phyloP scores from a whole-genome alignment of 2,329 filamentous ascomycete species.

The Trichoderma lentiforme region DNA sequence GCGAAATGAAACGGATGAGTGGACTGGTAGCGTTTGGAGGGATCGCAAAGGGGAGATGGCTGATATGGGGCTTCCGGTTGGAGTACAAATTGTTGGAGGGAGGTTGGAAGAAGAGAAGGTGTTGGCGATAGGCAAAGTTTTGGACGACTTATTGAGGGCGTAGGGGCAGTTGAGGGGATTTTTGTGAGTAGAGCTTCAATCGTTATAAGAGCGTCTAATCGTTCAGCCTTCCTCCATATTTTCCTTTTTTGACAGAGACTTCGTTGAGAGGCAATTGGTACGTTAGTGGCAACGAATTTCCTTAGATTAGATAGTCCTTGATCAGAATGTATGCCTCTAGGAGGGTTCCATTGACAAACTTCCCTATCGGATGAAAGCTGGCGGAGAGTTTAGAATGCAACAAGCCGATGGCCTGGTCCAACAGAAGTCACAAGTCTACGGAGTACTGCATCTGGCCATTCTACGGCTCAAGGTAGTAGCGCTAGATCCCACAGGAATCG shows the following conservation, averaged over 20 bases:
- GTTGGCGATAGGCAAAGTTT: constrained; percentile 25
- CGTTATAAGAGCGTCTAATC: background rate
- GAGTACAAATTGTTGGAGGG: constrained; percentile 51
- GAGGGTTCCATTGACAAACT: background rate
- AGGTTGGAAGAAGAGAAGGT: constrained; percentile 55
- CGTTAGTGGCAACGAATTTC: background rate
- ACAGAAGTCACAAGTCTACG: background rate
- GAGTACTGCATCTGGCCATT: background rate
- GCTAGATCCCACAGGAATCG: background rate
- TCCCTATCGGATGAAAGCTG: background rate
- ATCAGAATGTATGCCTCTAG: background rate
- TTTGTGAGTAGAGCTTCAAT: background rate
- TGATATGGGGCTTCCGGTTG: constrained; percentile 38
- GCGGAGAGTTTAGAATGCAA: background rate
- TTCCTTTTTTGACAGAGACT: background rate
- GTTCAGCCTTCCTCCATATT: background rate
- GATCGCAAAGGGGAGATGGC: constrained; percentile 35
- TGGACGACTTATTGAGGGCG: background rate
- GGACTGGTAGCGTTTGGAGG: constrained; percentile 24
- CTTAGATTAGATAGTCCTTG: background rate
- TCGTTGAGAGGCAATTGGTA: background rate
- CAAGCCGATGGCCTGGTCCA: background rate
- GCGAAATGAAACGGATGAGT: background rate
- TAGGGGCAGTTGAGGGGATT: background rate
- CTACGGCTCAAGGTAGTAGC: background rate